Evolutionary conservation across 441 rosid genomes (phyloP).

Genomic region (Sinapis alba): DNA sequence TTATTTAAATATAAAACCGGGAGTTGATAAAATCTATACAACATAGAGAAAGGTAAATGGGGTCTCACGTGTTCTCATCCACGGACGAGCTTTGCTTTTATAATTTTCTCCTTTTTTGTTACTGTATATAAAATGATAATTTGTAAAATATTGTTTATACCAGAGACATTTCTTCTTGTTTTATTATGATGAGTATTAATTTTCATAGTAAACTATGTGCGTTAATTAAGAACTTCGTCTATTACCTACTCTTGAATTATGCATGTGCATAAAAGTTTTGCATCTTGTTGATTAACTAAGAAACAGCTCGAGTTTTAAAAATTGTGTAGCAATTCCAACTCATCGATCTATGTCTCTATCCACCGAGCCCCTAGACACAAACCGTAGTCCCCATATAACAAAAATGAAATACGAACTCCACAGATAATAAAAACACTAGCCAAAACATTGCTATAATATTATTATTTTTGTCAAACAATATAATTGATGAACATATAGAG

Average conservation of each 20-base stretch:
- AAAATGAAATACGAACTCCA: slow-evolving; percentile 5
- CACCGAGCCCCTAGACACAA: slow-evolving; percentile 12
- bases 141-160: neutral
- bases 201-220: neutral
- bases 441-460: neutral
- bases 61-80: slow-evolving; percentile 37
- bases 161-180: neutral
- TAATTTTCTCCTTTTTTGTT: neutral
- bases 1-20: slow-evolving; percentile 1
- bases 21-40: slow-evolving; percentile 17
- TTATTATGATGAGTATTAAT: neutral
- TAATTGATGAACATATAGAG: no score
- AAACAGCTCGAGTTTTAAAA: slow-evolving; percentile 9
- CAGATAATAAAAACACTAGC: neutral
- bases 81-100: slow-evolving; percentile 24
- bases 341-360: slow-evolving; percentile 7
- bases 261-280: slow-evolving; percentile 20
- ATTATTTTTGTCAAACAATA: no score
- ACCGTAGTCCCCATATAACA: slow-evolving; percentile 4
- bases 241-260: neutral
- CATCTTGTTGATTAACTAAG: slow-evolving; percentile 28
- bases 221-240: neutral
- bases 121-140: neutral
- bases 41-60: slow-evolving; percentile 25
- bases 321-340: slow-evolving; percentile 14